These are phyloP conservation scores for Copromyces sp. DNA, from an alignment of 495 filamentous ascomycete species.

Conservation along the genomic window DNA sequence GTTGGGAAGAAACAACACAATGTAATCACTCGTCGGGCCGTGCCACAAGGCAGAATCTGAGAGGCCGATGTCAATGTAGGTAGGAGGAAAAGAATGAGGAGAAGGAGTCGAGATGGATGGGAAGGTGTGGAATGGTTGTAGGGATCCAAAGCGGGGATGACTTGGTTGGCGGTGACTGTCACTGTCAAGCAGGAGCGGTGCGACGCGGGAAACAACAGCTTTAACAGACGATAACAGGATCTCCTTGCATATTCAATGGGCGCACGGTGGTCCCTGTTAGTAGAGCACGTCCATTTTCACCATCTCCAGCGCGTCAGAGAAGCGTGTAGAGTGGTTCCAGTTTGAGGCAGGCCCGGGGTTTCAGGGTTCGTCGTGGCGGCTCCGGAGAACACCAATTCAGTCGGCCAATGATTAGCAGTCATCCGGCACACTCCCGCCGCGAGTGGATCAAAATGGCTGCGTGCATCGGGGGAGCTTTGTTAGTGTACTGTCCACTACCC, in stretches of 20 bases:
- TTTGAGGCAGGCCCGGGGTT: neutral
- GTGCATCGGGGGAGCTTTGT: neutral
- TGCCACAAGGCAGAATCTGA: neutral
- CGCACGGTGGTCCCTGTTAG: neutral
- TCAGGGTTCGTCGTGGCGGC: neutral
- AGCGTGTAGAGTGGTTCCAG: neutral
- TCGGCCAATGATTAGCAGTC: neutral
- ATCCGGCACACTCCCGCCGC: neutral
- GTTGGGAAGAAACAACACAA: neutral
- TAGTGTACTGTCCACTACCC: neutral
- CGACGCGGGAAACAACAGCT: neutral
- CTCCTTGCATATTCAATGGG: neutral
- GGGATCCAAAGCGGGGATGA: conserved; percentile 3
- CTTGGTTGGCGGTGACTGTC: conserved; percentile 24
- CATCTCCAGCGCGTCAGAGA: neutral
- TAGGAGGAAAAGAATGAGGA: conserved; percentile 1
- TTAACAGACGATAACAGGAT: neutral
- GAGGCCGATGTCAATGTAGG: neutral
- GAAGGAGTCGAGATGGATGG: conserved; percentile 1
- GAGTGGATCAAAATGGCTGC: neutral
- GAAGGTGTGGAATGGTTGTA: neutral
- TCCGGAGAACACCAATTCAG: neutral
- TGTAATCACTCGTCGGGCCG: neutral
- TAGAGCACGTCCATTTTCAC: neutral
- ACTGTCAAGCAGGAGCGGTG: neutral